Base-by-base conservation (phyloP, 306 rosid genomes). In the Casuarina equisetifolia region DNA sequence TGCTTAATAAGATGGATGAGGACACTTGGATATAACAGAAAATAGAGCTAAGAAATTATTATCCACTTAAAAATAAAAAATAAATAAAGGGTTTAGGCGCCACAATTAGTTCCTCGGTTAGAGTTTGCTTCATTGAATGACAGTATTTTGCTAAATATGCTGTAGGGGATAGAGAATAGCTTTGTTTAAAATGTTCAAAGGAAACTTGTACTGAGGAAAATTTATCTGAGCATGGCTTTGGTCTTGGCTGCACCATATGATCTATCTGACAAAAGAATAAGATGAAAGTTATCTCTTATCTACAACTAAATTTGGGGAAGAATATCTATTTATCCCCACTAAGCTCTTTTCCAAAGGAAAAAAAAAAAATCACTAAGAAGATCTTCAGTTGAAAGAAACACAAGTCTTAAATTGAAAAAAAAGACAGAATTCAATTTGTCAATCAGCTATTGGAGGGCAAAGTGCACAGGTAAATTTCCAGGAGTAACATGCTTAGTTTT, bases 351-450 rank as follows among this genome's bases (percentile, higher is more conserved):
- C 6, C 16, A 15, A 36, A 13, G 38, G 38, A 62, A 39, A 10
- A 12, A 61, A 62, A 35, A 38, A 38, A 63, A 11, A 7, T 66
- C 32, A 42, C 13, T 20, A 17, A 11, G 49, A 66, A 17, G 71
- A 66, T 32, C 46, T 39, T 66, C 48, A 66, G 17, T 16, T 40
- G 50, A 35, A 42, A 9, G 25, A 11, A 40, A 42, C 49, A 16
- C 48, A 42, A 66, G 25, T 66, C 32, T 25, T 25, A 66, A 3
- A 66, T 66, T 15, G 17, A 39, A 16, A 20, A 63, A 25, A 39
- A 16, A 20, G 38, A 66, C 50, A 66, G 8, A 66, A 17, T 66
- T n/a, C 17, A 63, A 73, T 75, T 74, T 82, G 78, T 59, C 57
- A 25, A 72, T 74, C 43, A 54, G 48, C 64, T 83, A 42, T 3